Evolutionary conservation across 139 green algal species (phyloP).

Genomic region (Micractinium sp.): DNA sequence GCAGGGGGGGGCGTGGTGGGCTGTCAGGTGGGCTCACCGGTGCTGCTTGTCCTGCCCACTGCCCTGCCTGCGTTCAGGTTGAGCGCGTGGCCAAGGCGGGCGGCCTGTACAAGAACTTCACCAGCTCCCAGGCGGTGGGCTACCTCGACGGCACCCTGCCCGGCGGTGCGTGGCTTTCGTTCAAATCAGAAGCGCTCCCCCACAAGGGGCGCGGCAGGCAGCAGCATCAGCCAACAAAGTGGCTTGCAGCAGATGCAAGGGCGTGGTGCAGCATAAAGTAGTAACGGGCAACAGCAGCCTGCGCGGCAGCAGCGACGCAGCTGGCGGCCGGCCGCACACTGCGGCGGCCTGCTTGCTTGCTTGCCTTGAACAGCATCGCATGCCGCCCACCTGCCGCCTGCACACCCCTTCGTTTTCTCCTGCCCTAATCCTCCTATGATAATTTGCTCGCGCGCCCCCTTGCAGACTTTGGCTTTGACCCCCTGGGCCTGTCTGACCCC

Average conservation of each 20-base stretch:
- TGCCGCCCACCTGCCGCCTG: not conserved
- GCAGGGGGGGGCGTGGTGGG: no score
- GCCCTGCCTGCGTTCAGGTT: slow-evolving; percentile 46
- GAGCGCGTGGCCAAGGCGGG: slow-evolving; percentile 78
- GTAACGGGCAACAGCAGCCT: not conserved
- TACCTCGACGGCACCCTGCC: slow-evolving; percentile 96
- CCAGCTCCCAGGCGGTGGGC: slow-evolving; percentile 77
- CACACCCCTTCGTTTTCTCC: not conserved
- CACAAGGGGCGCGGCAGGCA: no score
- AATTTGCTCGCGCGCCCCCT: slow-evolving; percentile 5
- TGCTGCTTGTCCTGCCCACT: not conserved
- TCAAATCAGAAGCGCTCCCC: no score
- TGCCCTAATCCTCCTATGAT: no score
- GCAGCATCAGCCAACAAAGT: no score
- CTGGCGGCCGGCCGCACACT: no score
- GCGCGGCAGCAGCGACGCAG: no score
- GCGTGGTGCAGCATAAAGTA: not conserved
- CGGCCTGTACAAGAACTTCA: slow-evolving; percentile 64
- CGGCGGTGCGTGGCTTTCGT: slow-evolving; percentile 40
- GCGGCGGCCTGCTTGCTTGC: no score
- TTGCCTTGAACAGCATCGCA: no score
- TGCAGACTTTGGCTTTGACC: slow-evolving; percentile 87
- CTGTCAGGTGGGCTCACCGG: not conserved
- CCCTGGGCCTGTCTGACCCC: slow-evolving; percentile 94
- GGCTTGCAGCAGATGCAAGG: not conserved